Evolutionary conservation across 2,329 filamentous ascomycete genomes (phyloP), one percentile per base, ranked within the genome.

Genomic region (Cytospora schulzeri): DNA sequence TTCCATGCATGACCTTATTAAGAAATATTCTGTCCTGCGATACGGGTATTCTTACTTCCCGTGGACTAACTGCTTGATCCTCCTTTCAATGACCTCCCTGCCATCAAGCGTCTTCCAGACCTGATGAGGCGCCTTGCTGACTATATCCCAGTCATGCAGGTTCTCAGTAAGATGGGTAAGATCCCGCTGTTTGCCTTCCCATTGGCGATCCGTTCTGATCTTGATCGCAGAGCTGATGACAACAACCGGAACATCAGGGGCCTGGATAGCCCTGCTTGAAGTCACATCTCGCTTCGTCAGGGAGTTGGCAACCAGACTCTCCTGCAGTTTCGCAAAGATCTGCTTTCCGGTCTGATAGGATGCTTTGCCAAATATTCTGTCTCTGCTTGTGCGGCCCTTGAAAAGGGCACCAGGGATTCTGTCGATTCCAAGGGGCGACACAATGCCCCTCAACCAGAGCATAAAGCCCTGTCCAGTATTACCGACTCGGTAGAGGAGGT

Each of bases 291-390:
- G 91, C 75, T 88, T 90, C 17, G 92, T 92, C 69, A 98, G 86
- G 0, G 91, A 92, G 69, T 88, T 85, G 0, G 93, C 93, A 35
- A 97, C 92, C 1, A 98, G 82, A 69, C 90, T 94, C 79, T 99
- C 95, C 77, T 99, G 95, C 63, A 99, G 82, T 77, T 93, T 91
- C 5, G 93, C 91, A 75, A 96, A 97, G 76, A 97, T 89, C 74
- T 86, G 89, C 75, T 93, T 96, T 67, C 91, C 91, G 28, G 83
- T 84, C 76, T 96, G 92, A 73, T 92, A 90, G 0, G 92, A 87
- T 6, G 88, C 87, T 53, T 87, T 84, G 15, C 95, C 95, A 76
- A 91, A 96, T 14, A 97, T 88, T 12, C 95, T 89, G 75, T 98
- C 94, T 73, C 90, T 87, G 45, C 91, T 88, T 1, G 84, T 90